Evolutionary conservation across 345 rosid genomes (phyloP).

Genomic region (Limnanthes douglasii): DNA sequence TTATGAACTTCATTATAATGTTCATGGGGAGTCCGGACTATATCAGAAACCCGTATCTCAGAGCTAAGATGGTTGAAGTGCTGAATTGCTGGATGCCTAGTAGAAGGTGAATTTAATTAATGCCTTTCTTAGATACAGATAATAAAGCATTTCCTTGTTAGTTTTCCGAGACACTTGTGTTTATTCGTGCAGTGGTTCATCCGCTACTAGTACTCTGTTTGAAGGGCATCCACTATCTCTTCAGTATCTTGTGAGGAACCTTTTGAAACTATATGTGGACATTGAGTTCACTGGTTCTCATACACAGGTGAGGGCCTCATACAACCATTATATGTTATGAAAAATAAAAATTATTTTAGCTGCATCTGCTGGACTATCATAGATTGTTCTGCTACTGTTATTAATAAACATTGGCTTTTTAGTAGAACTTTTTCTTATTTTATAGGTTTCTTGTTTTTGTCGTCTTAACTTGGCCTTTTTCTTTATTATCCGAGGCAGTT

Average conservation of each 20-base stretch:
- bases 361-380: too few relatives aligned
- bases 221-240: constrained; percentile 94
- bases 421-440: background rate
- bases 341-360: too few relatives aligned
- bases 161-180: constrained; percentile 4
- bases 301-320: constrained; percentile 61
- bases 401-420: background rate
- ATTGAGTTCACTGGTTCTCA: constrained; percentile 99
- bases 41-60: constrained; percentile 85
- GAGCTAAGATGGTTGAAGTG: constrained; percentile 99
- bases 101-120: constrained; percentile 41
- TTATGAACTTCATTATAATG: constrained; percentile 97
- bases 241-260: constrained; percentile 91
- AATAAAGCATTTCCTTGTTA: background rate
- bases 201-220: constrained; percentile 66
- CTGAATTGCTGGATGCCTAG: constrained; percentile 99
- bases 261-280: constrained; percentile 96
- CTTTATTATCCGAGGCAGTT: constrained; percentile 37
- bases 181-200: constrained; percentile 51
- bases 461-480: background rate
- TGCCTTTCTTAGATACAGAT: background rate
- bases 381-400: background rate
- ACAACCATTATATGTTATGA: too few relatives aligned
- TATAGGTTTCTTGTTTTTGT: background rate
- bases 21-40: constrained; percentile 89